These are phyloP conservation scores for Mycena belliarum DNA, from an alignment of 768 basidiomycete genomes.

Conservation along the genomic window DNA sequence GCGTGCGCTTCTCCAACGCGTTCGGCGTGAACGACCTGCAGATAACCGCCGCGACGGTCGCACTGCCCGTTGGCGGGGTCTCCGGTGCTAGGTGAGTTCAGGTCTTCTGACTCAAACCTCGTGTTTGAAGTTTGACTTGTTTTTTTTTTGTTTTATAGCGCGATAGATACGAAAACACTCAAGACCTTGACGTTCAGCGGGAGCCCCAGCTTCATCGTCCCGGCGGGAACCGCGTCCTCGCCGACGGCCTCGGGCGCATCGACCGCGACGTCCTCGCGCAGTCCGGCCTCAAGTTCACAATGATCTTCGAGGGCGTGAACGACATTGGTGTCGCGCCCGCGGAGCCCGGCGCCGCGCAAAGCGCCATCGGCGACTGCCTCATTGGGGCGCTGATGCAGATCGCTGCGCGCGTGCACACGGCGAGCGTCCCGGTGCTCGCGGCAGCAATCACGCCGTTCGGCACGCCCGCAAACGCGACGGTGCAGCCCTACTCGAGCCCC, in stretches of 20 bases:
- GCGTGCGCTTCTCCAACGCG: conserved; percentile 49
- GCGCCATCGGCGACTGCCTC: conserved; percentile 38
- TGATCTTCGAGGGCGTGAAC: conserved; percentile 58
- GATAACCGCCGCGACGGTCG: conserved; percentile 47
- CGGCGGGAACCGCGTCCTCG: conserved; percentile 55
- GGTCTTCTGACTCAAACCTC: not conserved
- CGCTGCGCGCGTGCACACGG: conserved; percentile 40
- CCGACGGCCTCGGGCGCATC: conserved; percentile 50
- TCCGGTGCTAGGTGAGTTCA: conserved; percentile 31
- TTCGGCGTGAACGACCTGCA: conserved; percentile 45
- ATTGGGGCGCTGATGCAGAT: conserved; percentile 50
- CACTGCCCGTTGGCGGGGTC: conserved; percentile 36
- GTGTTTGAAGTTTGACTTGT: too few species aligned
- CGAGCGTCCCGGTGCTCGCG: conserved; percentile 45
- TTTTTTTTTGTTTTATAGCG: conserved; percentile 16
- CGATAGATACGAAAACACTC: conserved; percentile 37
- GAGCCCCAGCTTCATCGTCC: conserved; percentile 37
- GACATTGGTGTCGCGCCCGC: conserved; percentile 47
- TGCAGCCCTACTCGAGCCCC: conserved; percentile 40
- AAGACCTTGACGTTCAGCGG: conserved; percentile 47
- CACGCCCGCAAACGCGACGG: conserved; percentile 30
- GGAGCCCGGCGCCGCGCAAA: conserved; percentile 36
- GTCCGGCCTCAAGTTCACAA: conserved; percentile 44
- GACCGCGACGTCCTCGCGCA: conserved; percentile 53
- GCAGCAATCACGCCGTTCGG: conserved; percentile 55